These are phyloP conservation scores for Ustilago trichophora DNA, from an alignment of 1,284 basidiomycete species.

Conservation along the genomic window DNA sequence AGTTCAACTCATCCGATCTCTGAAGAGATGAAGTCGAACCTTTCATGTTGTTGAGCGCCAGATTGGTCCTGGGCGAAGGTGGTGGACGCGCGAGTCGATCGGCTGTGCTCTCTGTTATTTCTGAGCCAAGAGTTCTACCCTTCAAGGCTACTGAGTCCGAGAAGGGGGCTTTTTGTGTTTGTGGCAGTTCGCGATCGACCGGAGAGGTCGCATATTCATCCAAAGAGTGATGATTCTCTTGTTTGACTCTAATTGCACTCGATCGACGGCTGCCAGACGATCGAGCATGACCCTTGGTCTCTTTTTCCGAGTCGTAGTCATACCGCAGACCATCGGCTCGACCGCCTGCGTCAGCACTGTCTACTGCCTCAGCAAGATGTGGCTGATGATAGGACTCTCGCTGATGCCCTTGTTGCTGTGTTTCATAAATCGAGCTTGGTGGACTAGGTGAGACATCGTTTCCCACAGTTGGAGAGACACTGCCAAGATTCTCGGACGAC, in stretches of 20 bases:
- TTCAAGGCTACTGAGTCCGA: not conserved
- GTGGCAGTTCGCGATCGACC: not conserved
- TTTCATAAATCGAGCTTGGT: constrained; percentile 20
- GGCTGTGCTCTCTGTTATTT: not conserved
- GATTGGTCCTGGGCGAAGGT: constrained; percentile 6
- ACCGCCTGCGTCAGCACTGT: constrained; percentile 18
- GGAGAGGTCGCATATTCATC: not conserved
- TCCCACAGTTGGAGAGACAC: constrained; percentile 7
- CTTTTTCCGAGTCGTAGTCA: constrained; percentile 10
- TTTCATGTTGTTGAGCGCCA: not conserved
- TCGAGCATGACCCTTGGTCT: not conserved
- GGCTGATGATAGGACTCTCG: constrained; percentile 32
- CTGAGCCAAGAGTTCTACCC: not conserved
- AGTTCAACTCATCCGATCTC: not conserved
- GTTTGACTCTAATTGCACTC: constrained; percentile 3
- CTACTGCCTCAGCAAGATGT: constrained; percentile 23
- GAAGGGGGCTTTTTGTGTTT: constrained; percentile 13
- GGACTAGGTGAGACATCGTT: constrained; percentile 21
- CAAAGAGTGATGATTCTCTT: not conserved
- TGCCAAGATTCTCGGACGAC: constrained; percentile 22
- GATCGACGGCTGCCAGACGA: not conserved
- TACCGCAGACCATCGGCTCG: constrained; percentile 15
- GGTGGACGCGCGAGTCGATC: constrained; percentile 10
- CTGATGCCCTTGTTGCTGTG: not conserved
- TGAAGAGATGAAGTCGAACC: not conserved